Evolutionary conservation across 1,284 basidiomycete genomes (phyloP), one percentile per base, ranked within the genome.

Genomic region (Hymenochaete sp.): DNA sequence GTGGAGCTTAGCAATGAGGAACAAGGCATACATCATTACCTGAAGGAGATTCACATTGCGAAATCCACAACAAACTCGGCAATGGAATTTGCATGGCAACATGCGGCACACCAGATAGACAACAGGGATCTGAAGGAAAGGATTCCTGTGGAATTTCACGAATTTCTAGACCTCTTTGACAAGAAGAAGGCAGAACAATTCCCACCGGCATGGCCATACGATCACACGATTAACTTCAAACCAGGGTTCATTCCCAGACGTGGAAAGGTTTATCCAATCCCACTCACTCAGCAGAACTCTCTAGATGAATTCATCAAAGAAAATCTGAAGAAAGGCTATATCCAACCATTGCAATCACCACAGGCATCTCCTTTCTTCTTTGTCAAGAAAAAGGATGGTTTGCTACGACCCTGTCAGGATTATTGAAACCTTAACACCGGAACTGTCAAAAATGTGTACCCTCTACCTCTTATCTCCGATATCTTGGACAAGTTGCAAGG

Each of bases 331-430:
- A 42, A 10, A 5, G 40, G 40, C 5, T 21, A 27, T 27, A 42
- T 42, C 45, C 54, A 59, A 0, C 52, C 47, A n/a, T 68, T 65
- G 1, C 62, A 55, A 4, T 66, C 64, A 4, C 56, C 64, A 4
- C 57, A 57, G n/a, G 63, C 56, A 0, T 53, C 69, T 0, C 67
- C 67, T 0, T 55, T 74, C 32, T 59, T 76, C 0, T 75, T 75
- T 48, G 61, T 70, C 26, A 60, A 61, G 39, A 73, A 73, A 54
- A 73, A 73, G 53, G 64, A 67, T 49, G 64, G 68, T 4, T 44
- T 50, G 0, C 52, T 67, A 0, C 53, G 63, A 0, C 58, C 69
- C 0, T 67, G 66, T 43, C 59, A 70, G 1, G 67, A 75, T 49
- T 75, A 68, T 52, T 53, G 63, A 0, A 57, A 59, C 7, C 57